A percentile compares a stretch with the other conserved stretches of the same genome.
These are phyloP conservation scores for Aquilaria yunnanensis DNA, from an alignment of 345 rosid genomes.

Conservation along the genomic window DNA sequence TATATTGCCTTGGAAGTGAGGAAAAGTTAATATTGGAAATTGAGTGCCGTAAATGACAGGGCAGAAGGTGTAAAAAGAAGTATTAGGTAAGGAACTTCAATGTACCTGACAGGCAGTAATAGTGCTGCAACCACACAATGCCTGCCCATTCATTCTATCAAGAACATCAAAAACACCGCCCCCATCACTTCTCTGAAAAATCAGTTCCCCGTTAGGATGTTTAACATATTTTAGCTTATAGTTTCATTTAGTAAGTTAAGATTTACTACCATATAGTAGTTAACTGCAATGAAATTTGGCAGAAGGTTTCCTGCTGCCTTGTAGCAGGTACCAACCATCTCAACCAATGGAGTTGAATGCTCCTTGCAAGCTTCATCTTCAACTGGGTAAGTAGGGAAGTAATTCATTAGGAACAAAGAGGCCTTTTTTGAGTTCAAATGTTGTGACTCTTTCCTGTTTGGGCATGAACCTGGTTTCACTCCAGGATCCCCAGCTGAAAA, in stretches of 20 bases:
- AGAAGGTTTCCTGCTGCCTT: conserved; percentile 72
- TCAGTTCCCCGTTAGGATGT: conserved; percentile 16
- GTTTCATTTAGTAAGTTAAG: background rate
- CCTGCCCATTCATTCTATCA: conserved; percentile 84
- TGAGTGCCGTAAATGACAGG: conserved; percentile 1
- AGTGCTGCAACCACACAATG: conserved; percentile 73
- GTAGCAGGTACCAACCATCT: conserved; percentile 85
- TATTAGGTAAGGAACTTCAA: conserved; percentile 6
- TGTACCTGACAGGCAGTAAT: conserved; percentile 84
- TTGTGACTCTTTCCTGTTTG: conserved; percentile 77
- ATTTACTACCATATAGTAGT: conserved; percentile 83
- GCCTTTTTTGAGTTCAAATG: conserved; percentile 61
- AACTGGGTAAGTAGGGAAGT: conserved; percentile 82
- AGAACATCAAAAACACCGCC: conserved; percentile 84
- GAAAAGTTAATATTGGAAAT: too few species aligned
- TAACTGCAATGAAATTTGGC: conserved; percentile 94
- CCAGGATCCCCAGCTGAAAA: conserved; percentile 97
- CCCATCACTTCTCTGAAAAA: conserved; percentile 88
- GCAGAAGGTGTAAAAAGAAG: background rate
- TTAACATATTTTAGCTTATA: background rate
- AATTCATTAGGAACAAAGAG: conserved; percentile 82
- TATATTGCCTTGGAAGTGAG: too few species aligned
- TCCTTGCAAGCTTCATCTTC: conserved; percentile 89
- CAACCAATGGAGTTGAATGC: conserved; percentile 73
- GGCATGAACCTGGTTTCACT: conserved; percentile 77